Percentiles rank a stretch among this genome's conserved stretches.
phyloP scores from a whole-genome alignment of 108 stramenopile species.

The Stephanodiscus minutulus region DNA sequence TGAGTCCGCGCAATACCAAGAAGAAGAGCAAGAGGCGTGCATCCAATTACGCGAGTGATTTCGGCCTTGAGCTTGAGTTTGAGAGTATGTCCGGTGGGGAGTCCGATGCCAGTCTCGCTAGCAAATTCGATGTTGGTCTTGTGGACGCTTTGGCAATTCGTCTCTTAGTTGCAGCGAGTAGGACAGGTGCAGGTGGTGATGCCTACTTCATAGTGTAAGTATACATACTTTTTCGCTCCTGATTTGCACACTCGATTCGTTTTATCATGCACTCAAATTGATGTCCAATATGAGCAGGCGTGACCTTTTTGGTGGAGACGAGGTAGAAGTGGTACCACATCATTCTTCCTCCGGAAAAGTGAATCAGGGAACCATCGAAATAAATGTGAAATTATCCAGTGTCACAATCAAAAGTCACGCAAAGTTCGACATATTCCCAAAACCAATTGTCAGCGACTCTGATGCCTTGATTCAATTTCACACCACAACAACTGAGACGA shows the following conservation, averaged over 20 bases:
- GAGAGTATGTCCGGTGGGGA: constrained; percentile 32
- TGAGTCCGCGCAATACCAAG: constrained; percentile 14
- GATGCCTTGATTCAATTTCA: constrained; percentile 87
- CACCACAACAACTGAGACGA: constrained; percentile 86
- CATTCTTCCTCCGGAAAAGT: constrained; percentile 41
- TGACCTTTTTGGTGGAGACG: constrained; percentile 88
- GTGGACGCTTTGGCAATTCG: constrained; percentile 78
- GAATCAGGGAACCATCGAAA: constrained; percentile 75
- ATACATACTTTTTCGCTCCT: background rate
- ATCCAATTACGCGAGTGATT: constrained; percentile 37
- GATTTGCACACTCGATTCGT: background rate
- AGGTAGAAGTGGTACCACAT: constrained; percentile 83
- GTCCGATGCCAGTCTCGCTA: constrained; percentile 22
- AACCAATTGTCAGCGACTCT: constrained; percentile 62
- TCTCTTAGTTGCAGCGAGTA: constrained; percentile 77
- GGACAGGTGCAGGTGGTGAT: constrained; percentile 88
- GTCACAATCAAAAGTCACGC: constrained; percentile 85
- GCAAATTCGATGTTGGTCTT: constrained; percentile 53
- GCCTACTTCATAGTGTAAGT: constrained; percentile 80
- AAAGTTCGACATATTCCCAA: constrained; percentile 85
- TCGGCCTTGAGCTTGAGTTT: constrained; percentile 35
- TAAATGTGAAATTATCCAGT: constrained; percentile 65
- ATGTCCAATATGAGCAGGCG: constrained; percentile 13
- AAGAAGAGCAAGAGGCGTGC: constrained; percentile 19
- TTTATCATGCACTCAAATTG: constrained; percentile 5